Base-by-base conservation (phyloP, 768 basidiomycete genomes). In the Tricholoma saponaceum region DNA sequence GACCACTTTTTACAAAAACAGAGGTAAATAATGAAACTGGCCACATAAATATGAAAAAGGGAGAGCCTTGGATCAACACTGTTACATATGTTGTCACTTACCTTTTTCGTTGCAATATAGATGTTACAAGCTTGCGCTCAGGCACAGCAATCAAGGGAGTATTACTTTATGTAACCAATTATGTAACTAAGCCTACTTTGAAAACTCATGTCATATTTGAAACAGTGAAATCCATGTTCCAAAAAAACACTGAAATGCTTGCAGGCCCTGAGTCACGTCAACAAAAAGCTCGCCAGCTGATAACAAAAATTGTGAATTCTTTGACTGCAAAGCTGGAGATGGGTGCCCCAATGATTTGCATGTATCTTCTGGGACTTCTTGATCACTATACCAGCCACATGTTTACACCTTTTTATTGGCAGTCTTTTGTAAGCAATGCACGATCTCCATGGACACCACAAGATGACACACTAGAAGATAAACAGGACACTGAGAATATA, bases 191-290 rank as follows among this genome's bases (percentile, higher is more conserved):
- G 57, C 30, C 58, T 1, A 25, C 55, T 2, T 32, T 76, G 7
- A 75, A 73, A 50, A 76, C 72, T 2, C 54, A 75, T 63, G 47
- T 54, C 1, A 66, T 75, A 13, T 73, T 76, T 63, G 66, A 70
- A 8, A 52, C 66, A 12, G 61, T 72, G 7, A 44, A 50, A 5
- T 54, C 26, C 13, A 58, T 72, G 12, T 67, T 70, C 58, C 28
- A 60, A 4, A 67, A 53, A 39, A 63, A 65, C 41, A 10, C 49
- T 30, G 63, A 70, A n/a, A 55, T 70, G 23, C 20, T 70, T 9
- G 16, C 16, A 16, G 46, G 46, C 26, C 8, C 22, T 5, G 46
- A 23, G 10, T 13, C 22, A 23, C 20, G 12, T n/a, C 22, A 49
- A 28, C 12, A 49, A 4, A 30, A 25, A 14, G 47, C 47, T 5